Conservation (phyloP, 768 basidiomycete genomes). For the Lactarius akahatsu region DNA sequence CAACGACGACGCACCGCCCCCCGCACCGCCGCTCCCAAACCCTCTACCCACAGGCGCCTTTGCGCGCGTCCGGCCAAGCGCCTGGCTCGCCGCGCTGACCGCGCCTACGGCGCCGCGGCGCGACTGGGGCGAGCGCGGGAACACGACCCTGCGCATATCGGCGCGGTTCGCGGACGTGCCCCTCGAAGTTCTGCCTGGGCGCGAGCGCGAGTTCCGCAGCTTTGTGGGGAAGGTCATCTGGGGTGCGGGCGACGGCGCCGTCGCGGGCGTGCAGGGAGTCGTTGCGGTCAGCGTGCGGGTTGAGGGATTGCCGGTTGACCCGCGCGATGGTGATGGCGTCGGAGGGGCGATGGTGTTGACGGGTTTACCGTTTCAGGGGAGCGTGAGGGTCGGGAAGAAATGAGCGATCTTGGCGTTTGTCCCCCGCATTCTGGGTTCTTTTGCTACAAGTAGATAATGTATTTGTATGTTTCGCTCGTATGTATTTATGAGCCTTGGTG, state of each 20-base stretch:
- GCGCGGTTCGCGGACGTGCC: conserved; percentile 74
- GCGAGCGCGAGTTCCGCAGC: conserved; percentile 70
- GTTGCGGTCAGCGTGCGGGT: conserved; percentile 23
- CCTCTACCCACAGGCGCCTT: conserved; percentile 75
- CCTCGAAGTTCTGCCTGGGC: conserved; percentile 72
- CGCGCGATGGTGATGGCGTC: not conserved
- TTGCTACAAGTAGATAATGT: not conserved
- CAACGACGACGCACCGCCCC: conserved; percentile 37
- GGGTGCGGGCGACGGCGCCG: conserved; percentile 13
- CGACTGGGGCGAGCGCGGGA: conserved; percentile 46
- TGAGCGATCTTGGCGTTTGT: not conserved
- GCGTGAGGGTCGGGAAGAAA: conserved; percentile 20
- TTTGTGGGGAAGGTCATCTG: conserved; percentile 71
- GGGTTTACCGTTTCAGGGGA: conserved; percentile 27
- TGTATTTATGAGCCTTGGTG: no score
- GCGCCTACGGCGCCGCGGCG: conserved; percentile 42
- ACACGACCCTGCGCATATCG: conserved; percentile 55
- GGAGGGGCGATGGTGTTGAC: conserved; percentile 14
- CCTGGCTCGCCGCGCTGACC: conserved; percentile 57
- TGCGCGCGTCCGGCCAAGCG: conserved; percentile 67
- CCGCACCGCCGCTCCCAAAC: conserved; percentile 54
- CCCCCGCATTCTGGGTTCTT: no score
- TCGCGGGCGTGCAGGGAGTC: conserved; percentile 27
- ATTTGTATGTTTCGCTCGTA: not conserved
- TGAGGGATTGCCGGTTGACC: conserved; percentile 16